These are phyloP conservation scores for Scedosporium aurantiacum DNA, from an alignment of 2,329 filamentous ascomycete species.

Conservation along the genomic window DNA sequence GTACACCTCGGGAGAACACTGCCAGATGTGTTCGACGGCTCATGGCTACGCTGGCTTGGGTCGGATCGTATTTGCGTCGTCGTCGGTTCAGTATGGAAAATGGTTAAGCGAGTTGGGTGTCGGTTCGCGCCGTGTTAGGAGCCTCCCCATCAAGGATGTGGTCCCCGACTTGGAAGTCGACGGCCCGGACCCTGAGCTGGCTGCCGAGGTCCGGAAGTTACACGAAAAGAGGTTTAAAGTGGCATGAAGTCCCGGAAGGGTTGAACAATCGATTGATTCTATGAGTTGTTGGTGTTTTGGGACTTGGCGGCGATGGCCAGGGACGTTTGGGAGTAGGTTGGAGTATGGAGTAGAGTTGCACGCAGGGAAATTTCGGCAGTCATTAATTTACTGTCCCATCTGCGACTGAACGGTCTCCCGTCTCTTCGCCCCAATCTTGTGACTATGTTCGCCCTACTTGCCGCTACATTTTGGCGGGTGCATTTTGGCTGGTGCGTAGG, in stretches of 20 bases:
- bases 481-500: too few relatives aligned
- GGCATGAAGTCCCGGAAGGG: not conserved
- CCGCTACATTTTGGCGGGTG: too few relatives aligned
- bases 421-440: too few relatives aligned
- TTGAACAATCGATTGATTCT: too few relatives aligned
- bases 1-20: conserved; percentile 27
- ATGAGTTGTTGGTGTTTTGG: too few relatives aligned
- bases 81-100: conserved; percentile 16
- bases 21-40: conserved; percentile 24
- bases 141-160: conserved; percentile 19
- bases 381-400: too few relatives aligned
- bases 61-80: conserved; percentile 22
- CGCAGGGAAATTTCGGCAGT: too few relatives aligned
- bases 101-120: conserved; percentile 20
- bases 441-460: too few relatives aligned
- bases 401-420: too few relatives aligned
- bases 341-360: too few relatives aligned
- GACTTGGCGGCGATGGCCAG: too few relatives aligned
- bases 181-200: conserved; percentile 19
- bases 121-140: conserved; percentile 10
- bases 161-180: conserved; percentile 17
- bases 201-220: conserved; percentile 18
- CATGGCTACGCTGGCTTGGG: conserved; percentile 24
- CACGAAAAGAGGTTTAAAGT: conserved; percentile 10
- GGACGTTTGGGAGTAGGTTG: too few relatives aligned